Evolutionary conservation across 768 basidiomycete genomes (phyloP).

Genomic region (Tephrocybe sp.): DNA sequence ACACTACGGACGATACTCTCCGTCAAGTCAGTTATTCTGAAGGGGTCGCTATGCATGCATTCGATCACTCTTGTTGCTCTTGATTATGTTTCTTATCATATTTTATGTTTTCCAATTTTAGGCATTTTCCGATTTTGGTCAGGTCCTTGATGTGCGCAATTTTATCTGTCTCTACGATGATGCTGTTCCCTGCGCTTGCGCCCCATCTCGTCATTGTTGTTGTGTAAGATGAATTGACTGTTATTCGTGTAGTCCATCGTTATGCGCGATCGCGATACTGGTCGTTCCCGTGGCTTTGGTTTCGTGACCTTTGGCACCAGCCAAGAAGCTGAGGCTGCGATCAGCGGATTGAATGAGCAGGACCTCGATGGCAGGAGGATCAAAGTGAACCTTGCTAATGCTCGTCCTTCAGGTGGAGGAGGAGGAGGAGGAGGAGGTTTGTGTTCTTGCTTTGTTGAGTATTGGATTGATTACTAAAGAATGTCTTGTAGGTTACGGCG

Average conservation of each 20-base stretch:
- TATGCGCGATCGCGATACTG: constrained; percentile 98
- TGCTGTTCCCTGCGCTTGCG: constrained; percentile 18
- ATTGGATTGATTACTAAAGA: background rate
- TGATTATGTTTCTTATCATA: constrained; percentile 51
- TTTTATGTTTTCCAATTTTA: constrained; percentile 54
- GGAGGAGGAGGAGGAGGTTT: constrained; percentile 47
- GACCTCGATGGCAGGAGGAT: constrained; percentile 93
- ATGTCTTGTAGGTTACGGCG: constrained; percentile 17
- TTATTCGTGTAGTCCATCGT: constrained; percentile 79
- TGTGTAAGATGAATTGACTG: constrained; percentile 40
- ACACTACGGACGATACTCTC: constrained; percentile 91
- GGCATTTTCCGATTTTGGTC: constrained; percentile 84
- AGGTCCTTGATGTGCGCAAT: constrained; percentile 89
- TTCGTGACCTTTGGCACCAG: constrained; percentile 77
- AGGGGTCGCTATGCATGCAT: constrained; percentile 29
- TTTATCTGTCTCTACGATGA: constrained; percentile 32
- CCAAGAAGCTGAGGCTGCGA: constrained; percentile 78
- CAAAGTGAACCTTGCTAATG: constrained; percentile 84
- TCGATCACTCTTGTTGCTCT: constrained; percentile 30
- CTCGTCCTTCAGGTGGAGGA: constrained; percentile 55
- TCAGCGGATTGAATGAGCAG: constrained; percentile 77
- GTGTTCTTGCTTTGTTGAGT: background rate
- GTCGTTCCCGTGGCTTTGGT: constrained; percentile 95
- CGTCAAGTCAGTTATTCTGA: constrained; percentile 76
- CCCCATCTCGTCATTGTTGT: constrained; percentile 22